phyloP scores from a whole-genome alignment of 106 monocot genomes.

The Platanthera zijinensis region DNA sequence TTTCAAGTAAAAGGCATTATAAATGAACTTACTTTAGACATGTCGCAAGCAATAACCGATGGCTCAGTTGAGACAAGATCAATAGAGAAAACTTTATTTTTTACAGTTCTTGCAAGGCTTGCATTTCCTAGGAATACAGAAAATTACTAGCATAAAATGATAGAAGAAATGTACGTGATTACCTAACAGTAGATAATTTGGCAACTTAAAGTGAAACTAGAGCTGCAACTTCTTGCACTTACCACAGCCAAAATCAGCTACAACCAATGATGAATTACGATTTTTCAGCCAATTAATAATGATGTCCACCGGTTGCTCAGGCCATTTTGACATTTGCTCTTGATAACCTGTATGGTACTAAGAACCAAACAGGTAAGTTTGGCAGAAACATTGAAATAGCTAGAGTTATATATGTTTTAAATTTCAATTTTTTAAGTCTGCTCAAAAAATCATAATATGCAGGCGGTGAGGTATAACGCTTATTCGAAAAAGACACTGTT shows the following conservation, averaged over 20 bases:
- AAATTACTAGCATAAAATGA: background rate
- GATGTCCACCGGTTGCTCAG: slow-evolving; percentile 81
- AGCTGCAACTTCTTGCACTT: slow-evolving; percentile 15
- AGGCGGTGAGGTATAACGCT: background rate
- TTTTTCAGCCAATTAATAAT: slow-evolving; percentile 81
- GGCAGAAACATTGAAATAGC: background rate
- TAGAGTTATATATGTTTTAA: background rate
- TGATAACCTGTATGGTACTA: slow-evolving; percentile 98
- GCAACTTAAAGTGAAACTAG: background rate
- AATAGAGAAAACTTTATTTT: slow-evolving; percentile 90
- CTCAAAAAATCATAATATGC: background rate
- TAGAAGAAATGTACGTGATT: background rate
- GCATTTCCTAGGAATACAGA: slow-evolving; percentile 62
- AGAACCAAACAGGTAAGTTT: slow-evolving; percentile 6
- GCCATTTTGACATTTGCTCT: slow-evolving; percentile 97
- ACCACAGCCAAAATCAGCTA: slow-evolving; percentile 99
- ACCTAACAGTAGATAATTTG: background rate
- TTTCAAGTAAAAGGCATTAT: background rate
- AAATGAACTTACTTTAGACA: slow-evolving; percentile 64
- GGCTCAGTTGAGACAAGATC: slow-evolving; percentile 88
- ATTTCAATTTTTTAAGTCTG: background rate
- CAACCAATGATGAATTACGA: slow-evolving; percentile 45
- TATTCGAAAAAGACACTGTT: too few relatives aligned
- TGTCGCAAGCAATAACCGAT: slow-evolving; percentile 96
- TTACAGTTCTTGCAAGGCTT: slow-evolving; percentile 64